phyloP scores from a whole-genome alignment of 1,284 basidiomycete genomes.

The Cutaneotrichosporon cutaneum region DNA sequence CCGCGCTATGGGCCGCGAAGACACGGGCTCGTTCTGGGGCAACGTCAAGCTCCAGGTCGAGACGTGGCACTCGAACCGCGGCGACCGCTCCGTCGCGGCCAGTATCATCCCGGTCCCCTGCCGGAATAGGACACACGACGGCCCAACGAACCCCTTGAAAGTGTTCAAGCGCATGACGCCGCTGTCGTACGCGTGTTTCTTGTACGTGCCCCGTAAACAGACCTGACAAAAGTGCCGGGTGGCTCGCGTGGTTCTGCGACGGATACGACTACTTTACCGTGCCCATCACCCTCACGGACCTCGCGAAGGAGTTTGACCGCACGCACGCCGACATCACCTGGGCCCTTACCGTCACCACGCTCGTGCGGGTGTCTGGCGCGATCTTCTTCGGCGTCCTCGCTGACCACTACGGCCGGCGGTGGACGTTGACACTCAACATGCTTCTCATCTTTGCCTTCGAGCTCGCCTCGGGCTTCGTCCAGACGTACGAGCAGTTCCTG shows the following conservation, averaged over 20 bases:
- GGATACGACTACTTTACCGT: constrained; percentile 35
- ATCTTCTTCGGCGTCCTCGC: constrained; percentile 73
- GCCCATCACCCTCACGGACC: constrained; percentile 54
- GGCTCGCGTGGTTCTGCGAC: constrained; percentile 62
- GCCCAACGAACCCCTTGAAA: constrained; percentile 48
- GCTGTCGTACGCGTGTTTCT: constrained; percentile 38
- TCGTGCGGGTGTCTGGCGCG: constrained; percentile 85
- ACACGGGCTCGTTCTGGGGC: constrained; percentile 11
- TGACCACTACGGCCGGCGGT: constrained; percentile 87
- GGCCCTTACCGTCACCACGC: constrained; percentile 86
- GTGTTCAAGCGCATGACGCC: constrained; percentile 38
- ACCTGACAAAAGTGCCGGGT: constrained; percentile 49
- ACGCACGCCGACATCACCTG: constrained; percentile 54
- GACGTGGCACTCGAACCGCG: constrained; percentile 43
- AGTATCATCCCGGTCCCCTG: constrained; percentile 35
- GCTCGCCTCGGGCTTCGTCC: constrained; percentile 63
- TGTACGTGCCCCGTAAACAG: too few species aligned
- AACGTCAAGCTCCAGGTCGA: constrained; percentile 30
- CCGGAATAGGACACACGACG: constrained; percentile 10
- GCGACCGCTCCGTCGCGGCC: constrained; percentile 31
- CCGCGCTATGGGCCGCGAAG: neutral
- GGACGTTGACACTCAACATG: constrained; percentile 79
- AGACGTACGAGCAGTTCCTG: constrained; percentile 56
- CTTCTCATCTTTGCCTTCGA: constrained; percentile 71
- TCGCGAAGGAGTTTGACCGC: constrained; percentile 54